phyloP scores from a whole-genome alignment of 768 basidiomycete species.

The Suillus alpinus region DNA sequence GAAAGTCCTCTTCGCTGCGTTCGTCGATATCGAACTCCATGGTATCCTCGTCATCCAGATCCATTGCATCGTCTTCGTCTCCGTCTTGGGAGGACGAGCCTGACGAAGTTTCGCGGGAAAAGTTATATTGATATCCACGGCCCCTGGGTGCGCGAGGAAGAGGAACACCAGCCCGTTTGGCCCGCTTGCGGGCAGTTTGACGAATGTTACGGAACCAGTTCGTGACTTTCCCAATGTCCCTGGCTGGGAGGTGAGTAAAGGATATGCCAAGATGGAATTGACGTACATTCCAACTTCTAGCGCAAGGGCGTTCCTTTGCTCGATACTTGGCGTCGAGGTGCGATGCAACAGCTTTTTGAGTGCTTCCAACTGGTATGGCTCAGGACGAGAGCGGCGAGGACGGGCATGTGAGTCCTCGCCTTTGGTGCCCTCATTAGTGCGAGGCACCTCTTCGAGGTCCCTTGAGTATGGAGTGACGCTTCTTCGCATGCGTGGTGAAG shows the following conservation, averaged over 20 bases:
- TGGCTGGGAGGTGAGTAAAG: constrained; percentile 23
- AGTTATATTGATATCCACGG: constrained; percentile 34
- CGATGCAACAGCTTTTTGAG: constrained; percentile 66
- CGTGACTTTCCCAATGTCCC: constrained; percentile 82
- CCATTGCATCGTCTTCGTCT: constrained; percentile 46
- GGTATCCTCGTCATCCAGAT: constrained; percentile 42
- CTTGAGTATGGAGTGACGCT: constrained; percentile 25
- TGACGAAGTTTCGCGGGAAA: constrained; percentile 52
- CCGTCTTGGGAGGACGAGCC: constrained; percentile 46
- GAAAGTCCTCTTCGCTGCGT: constrained; percentile 66
- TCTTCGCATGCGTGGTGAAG: constrained; percentile 31
- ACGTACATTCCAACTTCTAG: constrained; percentile 75
- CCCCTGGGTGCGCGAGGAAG: constrained; percentile 31
- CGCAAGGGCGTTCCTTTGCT: constrained; percentile 72
- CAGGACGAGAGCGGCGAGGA: constrained; percentile 72
- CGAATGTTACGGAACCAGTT: constrained; percentile 88
- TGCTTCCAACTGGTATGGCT: constrained; percentile 74
- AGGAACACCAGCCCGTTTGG: constrained; percentile 44
- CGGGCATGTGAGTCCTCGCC: constrained; percentile 41
- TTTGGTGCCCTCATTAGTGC: constrained; percentile 16
- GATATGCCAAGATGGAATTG: constrained; percentile 6
- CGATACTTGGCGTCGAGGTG: constrained; percentile 74
- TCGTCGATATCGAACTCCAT: constrained; percentile 50
- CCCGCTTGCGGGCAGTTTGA: constrained; percentile 75
- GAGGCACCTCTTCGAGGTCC: constrained; percentile 22